phyloP scores from a whole-genome alignment of 2,329 filamentous ascomycete genomes.

The Lachnellula arida region DNA sequence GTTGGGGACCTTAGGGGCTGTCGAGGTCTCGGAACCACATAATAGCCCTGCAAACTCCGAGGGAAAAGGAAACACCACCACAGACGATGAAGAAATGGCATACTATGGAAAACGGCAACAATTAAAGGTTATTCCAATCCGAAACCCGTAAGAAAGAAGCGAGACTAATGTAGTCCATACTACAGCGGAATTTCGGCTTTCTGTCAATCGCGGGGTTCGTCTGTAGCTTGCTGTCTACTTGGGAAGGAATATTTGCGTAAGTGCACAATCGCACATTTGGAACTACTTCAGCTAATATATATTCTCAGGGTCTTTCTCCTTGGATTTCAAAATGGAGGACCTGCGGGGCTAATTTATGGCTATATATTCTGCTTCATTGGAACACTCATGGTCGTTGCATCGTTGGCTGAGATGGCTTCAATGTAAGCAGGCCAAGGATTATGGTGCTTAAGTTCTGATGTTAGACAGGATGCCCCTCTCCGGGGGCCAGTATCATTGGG shows the following conservation, averaged over 20 bases:
- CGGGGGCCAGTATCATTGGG: conserved; percentile 55
- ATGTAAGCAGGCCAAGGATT: conserved; percentile 14
- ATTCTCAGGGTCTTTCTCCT: conserved; percentile 12
- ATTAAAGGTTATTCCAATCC: conserved; percentile 15
- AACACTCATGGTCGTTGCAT: conserved; percentile 12
- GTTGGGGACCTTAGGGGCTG: conserved; percentile 1
- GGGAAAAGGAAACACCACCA: conserved; percentile 23
- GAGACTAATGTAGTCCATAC: neutral
- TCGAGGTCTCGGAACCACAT: neutral
- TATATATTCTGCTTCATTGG: conserved; percentile 16
- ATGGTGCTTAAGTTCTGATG: neutral
- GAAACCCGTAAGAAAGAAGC: neutral
- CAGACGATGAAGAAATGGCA: conserved; percentile 25
- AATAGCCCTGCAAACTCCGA: neutral
- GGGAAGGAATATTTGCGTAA: conserved; percentile 19
- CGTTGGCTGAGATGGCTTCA: conserved; percentile 21
- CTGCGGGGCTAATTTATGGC: conserved; percentile 19
- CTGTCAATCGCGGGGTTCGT: conserved; percentile 18
- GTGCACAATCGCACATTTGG: neutral
- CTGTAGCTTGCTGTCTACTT: conserved; percentile 17
- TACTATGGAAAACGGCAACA: conserved; percentile 25
- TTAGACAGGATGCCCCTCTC: conserved; percentile 43
- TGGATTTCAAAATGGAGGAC: conserved; percentile 21
- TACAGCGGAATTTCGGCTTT: conserved; percentile 18
- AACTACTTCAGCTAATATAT: neutral